Conservation (phyloP, 2,329 filamentous ascomycete species). For the Penicillium fuscoglaucum region DNA sequence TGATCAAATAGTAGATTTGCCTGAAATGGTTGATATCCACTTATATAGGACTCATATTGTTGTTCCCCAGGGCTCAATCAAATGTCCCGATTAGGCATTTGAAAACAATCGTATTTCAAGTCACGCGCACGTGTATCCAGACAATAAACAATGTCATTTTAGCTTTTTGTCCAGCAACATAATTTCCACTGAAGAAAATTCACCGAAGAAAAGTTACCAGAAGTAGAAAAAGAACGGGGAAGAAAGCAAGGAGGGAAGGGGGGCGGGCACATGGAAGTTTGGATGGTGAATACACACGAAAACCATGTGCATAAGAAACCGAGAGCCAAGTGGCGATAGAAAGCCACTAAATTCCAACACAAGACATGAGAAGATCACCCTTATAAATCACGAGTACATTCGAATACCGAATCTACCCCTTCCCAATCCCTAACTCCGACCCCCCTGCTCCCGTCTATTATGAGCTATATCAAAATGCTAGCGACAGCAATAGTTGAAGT, state of each 20-base stretch:
- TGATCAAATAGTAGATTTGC: too few species aligned
- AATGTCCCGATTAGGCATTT: background rate
- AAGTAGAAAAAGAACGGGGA: background rate
- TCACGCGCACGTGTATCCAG: background rate
- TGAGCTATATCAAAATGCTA: slow-evolving; percentile 8
- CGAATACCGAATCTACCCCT: background rate
- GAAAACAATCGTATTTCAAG: background rate
- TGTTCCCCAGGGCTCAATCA: background rate
- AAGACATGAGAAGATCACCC: background rate
- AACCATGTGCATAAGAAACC: background rate
- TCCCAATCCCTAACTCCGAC: background rate
- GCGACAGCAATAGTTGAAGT: background rate
- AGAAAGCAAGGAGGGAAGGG: background rate
- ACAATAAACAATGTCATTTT: background rate
- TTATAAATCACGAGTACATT: background rate
- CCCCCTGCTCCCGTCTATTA: background rate
- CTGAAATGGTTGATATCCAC: background rate
- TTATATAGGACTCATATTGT: background rate
- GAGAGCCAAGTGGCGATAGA: background rate
- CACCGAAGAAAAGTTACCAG: background rate
- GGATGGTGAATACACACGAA: background rate
- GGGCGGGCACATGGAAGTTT: background rate
- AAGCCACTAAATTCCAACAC: background rate
- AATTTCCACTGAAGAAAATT: background rate
- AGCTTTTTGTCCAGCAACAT: background rate